Conservation (phyloP, 257 asterid genomes). For the Ilex asprella region DNA sequence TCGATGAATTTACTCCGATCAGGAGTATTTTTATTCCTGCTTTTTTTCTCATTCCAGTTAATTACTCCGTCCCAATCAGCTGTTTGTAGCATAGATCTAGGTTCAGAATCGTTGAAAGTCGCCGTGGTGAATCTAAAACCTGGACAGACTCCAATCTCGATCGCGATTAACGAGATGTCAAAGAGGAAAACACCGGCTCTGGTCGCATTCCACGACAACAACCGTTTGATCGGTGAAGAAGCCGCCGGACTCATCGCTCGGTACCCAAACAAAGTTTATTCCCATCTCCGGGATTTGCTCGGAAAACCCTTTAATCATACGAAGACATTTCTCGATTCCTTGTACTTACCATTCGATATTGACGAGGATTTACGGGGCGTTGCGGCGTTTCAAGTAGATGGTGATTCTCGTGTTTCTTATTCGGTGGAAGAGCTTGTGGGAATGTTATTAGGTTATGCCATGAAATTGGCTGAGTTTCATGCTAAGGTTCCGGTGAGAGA, state of each 20-base stretch:
- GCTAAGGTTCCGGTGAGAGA: slow-evolving; percentile 65
- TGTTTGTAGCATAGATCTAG: slow-evolving; percentile 96
- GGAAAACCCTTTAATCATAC: slow-evolving; percentile 49
- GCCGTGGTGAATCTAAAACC: slow-evolving; percentile 96
- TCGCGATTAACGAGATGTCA: slow-evolving; percentile 98
- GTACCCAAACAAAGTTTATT: slow-evolving; percentile 71
- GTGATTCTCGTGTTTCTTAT: slow-evolving; percentile 22
- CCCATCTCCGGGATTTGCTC: slow-evolving; percentile 60
- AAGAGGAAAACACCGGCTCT: slow-evolving; percentile 88
- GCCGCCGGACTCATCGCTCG: slow-evolving; percentile 77
- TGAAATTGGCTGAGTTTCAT: slow-evolving; percentile 69
- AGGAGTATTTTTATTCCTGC: slow-evolving; percentile 34
- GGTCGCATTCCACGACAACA: slow-evolving; percentile 59
- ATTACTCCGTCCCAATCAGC: slow-evolving; percentile 60
- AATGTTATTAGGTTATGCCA: slow-evolving; percentile 73
- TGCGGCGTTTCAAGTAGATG: slow-evolving; percentile 45
- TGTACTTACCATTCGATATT: slow-evolving; percentile 45
- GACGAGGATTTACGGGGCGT: slow-evolving; percentile 38
- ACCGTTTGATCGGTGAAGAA: slow-evolving; percentile 87
- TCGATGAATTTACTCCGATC: slow-evolving; percentile 24
- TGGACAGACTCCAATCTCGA: slow-evolving; percentile 80
- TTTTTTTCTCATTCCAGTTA: slow-evolving; percentile 8
- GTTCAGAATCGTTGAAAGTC: slow-evolving; percentile 90
- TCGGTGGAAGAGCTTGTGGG: slow-evolving; percentile 88
- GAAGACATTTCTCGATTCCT: slow-evolving; percentile 25